phyloP scores from a whole-genome alignment of 164 flowering plant species.

The Houttuynia cordata region DNA sequence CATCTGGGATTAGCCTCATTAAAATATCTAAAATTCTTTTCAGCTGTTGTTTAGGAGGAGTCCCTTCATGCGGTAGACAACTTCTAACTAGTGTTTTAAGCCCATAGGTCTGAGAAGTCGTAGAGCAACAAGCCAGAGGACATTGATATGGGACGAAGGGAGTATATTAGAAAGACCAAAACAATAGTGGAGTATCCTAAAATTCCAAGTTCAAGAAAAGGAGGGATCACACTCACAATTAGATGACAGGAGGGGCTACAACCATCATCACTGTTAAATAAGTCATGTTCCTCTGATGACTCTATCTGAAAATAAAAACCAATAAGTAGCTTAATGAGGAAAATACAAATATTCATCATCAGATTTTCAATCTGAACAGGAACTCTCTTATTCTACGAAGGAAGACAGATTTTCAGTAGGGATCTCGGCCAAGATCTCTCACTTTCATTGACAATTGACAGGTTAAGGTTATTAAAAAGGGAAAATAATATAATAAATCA shows the following conservation, averaged over 20 bases:
- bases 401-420: too few species aligned
- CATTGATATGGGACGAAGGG: too few species aligned
- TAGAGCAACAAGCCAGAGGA: not conserved
- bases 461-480: too few species aligned
- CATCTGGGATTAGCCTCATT: constrained; percentile 32
- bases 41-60: constrained; percentile 25
- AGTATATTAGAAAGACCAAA: not conserved
- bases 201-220: not conserved
- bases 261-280: constrained; percentile 17
- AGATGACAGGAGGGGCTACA: constrained; percentile 39
- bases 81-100: constrained; percentile 73
- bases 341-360: too few species aligned
- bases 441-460: too few species aligned
- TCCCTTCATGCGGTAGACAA: constrained; percentile 47
- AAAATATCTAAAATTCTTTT: constrained; percentile 34
- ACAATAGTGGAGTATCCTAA: not conserved
- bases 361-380: too few species aligned
- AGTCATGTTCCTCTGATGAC: constrained; percentile 12
- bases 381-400: too few species aligned
- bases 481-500: too few species aligned
- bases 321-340: too few species aligned
- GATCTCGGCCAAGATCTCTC: too few species aligned
- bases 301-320: constrained; percentile 22
- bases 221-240: constrained; percentile 30
- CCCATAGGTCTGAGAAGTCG: constrained; percentile 58